phyloP scores from a whole-genome alignment of 2,329 filamentous ascomycete species.

The Dactylella cylindrospora region DNA sequence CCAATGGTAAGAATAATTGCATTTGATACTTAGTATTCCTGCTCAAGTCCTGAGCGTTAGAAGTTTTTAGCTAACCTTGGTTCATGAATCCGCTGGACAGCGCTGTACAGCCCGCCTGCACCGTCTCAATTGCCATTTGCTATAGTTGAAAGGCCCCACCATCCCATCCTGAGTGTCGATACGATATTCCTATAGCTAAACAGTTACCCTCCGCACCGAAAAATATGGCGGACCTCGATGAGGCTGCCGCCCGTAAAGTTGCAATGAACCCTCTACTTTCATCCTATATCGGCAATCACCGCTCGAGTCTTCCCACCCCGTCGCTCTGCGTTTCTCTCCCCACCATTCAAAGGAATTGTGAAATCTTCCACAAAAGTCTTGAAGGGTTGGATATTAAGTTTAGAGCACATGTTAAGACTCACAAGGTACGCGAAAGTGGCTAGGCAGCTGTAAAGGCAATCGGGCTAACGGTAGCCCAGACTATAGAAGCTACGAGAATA shows the following conservation, averaged over 20 bases:
- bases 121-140: too few relatives aligned
- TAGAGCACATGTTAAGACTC: constrained; percentile 78
- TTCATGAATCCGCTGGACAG: too few relatives aligned
- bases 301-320: constrained; percentile 66
- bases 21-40: too few relatives aligned
- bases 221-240: constrained; percentile 17
- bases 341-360: constrained; percentile 68
- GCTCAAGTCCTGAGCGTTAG: too few relatives aligned
- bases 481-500: constrained; percentile 64
- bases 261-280: constrained; percentile 47
- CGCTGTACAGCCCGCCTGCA: too few relatives aligned
- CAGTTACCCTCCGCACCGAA: constrained; percentile 6
- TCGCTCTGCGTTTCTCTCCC: constrained; percentile 69
- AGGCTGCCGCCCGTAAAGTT: constrained; percentile 24
- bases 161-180: too few relatives aligned
- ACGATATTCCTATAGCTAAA: neutral
- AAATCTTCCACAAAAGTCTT: constrained; percentile 68
- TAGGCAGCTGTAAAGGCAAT: constrained; percentile 24
- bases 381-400: constrained; percentile 65
- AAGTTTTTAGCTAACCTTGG: too few relatives aligned
- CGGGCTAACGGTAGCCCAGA: constrained; percentile 56
- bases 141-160: too few relatives aligned
- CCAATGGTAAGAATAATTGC: too few relatives aligned
- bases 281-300: constrained; percentile 62
- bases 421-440: constrained; percentile 62